Evolutionary conservation across 352 stramenopile genomes (phyloP), one percentile per base, ranked within the genome.

Genomic region (Phytophthora lateralis): DNA sequence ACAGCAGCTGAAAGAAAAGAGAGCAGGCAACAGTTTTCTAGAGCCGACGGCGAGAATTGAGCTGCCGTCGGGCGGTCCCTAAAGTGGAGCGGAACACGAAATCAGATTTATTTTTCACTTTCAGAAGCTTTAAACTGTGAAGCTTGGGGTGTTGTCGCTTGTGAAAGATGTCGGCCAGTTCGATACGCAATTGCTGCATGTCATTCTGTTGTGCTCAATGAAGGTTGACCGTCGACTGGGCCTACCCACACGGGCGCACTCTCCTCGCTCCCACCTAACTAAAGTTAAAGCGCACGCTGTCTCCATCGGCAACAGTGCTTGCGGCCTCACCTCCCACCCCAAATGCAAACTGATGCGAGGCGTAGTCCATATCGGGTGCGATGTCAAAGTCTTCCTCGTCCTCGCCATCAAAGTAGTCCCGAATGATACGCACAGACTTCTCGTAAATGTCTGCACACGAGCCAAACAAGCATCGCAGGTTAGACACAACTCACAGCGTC

Each of bases 401-500:
- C 54, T 99, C 97, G 15, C 97, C 95, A 34, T 96, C 96, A 76
- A 99, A 99, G 82, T 98, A 99, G 24, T 96, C 97, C 66, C 97
- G 94, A 24, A 99, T 82, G 57, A 99, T 98, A 58, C 90, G 90
- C 48, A 98, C 76, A 37, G 93, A 95, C 68, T 98, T 98, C 27
- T 97, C 73, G 67, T 98, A 98, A 26, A 98, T 88, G 24, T 88
- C 86, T 95, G 60, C 39, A 45, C 41, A 55, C 15, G 14, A 18
- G 41, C 46, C 15, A 61, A 14, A 27, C 0, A 9, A 20, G 2
- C 35, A 42, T 42, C 11, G 30, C 8, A 45, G 27, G 51, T 59
- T 37, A 59, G 35, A 9, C 37, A 52, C 14, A 49, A n/a, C 52
- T 15, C 6, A 12, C 6, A 14, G 7, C 14, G n/a, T 42, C 5